A percentile compares a stretch with the other conserved stretches of the same genome.
phyloP scores from a whole-genome alignment of 1,139 yeast species.

The Pichia terricola region DNA sequence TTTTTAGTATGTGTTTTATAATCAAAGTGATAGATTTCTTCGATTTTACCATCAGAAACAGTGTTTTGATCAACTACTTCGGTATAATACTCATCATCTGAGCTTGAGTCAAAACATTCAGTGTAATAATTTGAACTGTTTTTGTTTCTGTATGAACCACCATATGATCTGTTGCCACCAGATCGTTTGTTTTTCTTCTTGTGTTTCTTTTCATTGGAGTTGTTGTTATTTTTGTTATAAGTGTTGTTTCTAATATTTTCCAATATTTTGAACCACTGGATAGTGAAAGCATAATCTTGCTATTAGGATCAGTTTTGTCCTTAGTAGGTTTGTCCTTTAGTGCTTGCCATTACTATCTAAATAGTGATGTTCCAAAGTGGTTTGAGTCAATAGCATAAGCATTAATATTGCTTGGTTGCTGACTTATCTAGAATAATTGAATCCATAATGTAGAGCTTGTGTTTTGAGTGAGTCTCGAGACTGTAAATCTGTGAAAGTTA shows the following conservation, averaged over 20 bases:
- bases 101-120: too few relatives aligned
- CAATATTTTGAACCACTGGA: too few relatives aligned
- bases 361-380: neutral
- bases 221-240: neutral
- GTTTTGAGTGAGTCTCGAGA: neutral
- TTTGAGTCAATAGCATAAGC: neutral
- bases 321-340: neutral
- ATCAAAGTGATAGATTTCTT: neutral
- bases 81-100: too few relatives aligned
- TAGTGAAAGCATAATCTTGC: neutral
- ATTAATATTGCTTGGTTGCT: neutral
- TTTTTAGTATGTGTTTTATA: neutral
- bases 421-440: neutral
- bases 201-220: neutral
- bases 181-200: neutral
- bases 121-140: neutral
- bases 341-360: neutral
- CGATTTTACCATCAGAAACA: neutral
- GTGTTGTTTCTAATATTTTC: neutral
- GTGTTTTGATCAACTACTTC: neutral
- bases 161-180: neutral
- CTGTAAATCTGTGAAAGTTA: too few relatives aligned
- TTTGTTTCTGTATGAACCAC: neutral
- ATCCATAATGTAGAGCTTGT: neutral
- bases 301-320: neutral